Conservation (phyloP, 2,329 filamentous ascomycete species). For the Pyricularia grisea region DNA sequence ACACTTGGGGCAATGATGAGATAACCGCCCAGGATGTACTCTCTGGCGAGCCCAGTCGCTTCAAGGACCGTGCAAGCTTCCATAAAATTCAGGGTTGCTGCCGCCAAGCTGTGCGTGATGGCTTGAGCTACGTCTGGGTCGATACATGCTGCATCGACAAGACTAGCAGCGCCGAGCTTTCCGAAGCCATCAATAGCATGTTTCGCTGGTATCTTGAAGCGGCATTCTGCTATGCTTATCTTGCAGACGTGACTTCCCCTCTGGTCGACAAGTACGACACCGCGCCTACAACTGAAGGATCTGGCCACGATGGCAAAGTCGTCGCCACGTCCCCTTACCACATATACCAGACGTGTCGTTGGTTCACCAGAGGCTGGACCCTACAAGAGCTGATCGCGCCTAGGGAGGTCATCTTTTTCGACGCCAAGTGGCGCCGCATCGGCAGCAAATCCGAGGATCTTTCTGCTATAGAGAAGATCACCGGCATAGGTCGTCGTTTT, state of each 20-base stretch:
- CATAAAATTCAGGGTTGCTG: slow-evolving; percentile 16
- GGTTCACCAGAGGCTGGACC: slow-evolving; percentile 15
- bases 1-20: slow-evolving; percentile 20
- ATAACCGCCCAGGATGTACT: slow-evolving; percentile 16
- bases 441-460: slow-evolving; percentile 12
- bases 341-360: background rate
- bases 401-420: slow-evolving; percentile 11
- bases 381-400: slow-evolving; percentile 14
- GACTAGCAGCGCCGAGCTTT: slow-evolving; percentile 21
- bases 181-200: slow-evolving; percentile 19
- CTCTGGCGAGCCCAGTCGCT: background rate
- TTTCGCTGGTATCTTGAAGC: slow-evolving; percentile 22
- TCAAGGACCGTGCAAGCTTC: slow-evolving; percentile 11
- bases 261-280: background rate
- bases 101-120: slow-evolving; percentile 15
- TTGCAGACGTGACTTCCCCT: slow-evolving; percentile 15
- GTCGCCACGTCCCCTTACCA: background rate
- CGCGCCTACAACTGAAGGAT: no score
- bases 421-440: slow-evolving; percentile 11
- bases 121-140: slow-evolving; percentile 22
- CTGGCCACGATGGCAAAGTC: background rate
- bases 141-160: slow-evolving; percentile 30
- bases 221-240: slow-evolving; percentile 23
- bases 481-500: slow-evolving; percentile 17
- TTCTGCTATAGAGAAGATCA: slow-evolving; percentile 14